Evolutionary conservation across 1,284 basidiomycete genomes (phyloP).

Genomic region (Trichosporon sp.): DNA sequence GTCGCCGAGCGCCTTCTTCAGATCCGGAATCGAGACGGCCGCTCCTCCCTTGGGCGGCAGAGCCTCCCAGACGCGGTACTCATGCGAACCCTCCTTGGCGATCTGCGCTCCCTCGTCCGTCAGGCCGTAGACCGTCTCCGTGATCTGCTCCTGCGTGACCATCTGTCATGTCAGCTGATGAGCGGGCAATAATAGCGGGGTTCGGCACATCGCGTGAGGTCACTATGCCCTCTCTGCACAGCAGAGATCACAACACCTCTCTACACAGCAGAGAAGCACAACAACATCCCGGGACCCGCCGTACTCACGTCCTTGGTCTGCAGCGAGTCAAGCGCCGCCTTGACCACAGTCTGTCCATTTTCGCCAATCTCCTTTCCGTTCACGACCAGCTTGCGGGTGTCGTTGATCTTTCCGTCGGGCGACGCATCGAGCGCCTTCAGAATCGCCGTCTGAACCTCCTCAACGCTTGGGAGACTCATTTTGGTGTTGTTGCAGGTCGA

Average conservation of each 20-base stretch:
- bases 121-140: constrained; percentile 64
- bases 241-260: too few species aligned
- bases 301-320: constrained; percentile 69
- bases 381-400: constrained; percentile 66
- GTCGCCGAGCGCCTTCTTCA: constrained; percentile 64
- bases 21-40: constrained; percentile 60
- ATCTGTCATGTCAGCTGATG: constrained; percentile 57
- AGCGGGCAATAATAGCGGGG: too few species aligned
- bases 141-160: constrained; percentile 74
- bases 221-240: too few species aligned
- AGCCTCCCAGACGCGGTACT: constrained; percentile 84
- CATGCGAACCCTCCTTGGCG: constrained; percentile 77
- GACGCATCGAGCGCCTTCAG: constrained; percentile 62
- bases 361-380: constrained; percentile 56
- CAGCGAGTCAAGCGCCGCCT: constrained; percentile 83
- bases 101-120: constrained; percentile 79
- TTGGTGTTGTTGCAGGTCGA: constrained; percentile 1
- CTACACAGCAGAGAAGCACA: background rate
- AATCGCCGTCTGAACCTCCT: constrained; percentile 70
- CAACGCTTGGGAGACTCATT: constrained; percentile 41
- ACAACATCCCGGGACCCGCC: background rate
- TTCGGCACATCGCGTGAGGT: too few species aligned
- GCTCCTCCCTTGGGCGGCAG: constrained; percentile 65
- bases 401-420: constrained; percentile 56
- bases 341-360: constrained; percentile 69